These are phyloP conservation scores for Mucor indicus DNA, from an alignment of 371 early-diverging fungal genomes.

Conservation along the genomic window DNA sequence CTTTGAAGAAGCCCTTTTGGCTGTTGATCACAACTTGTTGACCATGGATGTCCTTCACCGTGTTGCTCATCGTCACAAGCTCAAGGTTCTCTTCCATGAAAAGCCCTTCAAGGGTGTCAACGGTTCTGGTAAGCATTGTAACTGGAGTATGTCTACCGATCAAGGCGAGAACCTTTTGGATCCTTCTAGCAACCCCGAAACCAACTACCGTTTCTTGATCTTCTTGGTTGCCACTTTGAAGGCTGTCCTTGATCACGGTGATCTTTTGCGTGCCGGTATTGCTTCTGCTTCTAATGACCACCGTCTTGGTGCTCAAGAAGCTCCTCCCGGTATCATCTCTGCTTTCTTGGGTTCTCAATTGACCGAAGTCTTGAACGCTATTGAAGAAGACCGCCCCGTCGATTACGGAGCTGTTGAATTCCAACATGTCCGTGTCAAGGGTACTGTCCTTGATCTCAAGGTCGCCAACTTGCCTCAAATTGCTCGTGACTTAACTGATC, in stretches of 20 bases:
- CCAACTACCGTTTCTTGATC: slow-evolving; percentile 94
- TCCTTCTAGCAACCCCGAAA: slow-evolving; percentile 89
- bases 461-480: slow-evolving; percentile 90
- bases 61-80: slow-evolving; percentile 95
- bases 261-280: slow-evolving; percentile 84
- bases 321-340: slow-evolving; percentile 96
- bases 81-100: slow-evolving; percentile 97
- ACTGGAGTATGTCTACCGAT: slow-evolving; percentile 97
- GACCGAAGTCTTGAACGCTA: slow-evolving; percentile 87
- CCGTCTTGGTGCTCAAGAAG: slow-evolving; percentile 97
- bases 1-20: slow-evolving; percentile 93
- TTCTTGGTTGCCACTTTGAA: slow-evolving; percentile 88
- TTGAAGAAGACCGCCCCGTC: slow-evolving; percentile 85
- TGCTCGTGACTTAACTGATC: slow-evolving; percentile 94
- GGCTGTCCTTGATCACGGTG: slow-evolving; percentile 89
- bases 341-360: slow-evolving; percentile 96
- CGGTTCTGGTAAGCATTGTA: slow-evolving; percentile 98
- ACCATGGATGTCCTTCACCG: slow-evolving; percentile 96
- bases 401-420: slow-evolving; percentile 81
- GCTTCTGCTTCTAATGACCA: slow-evolving; percentile 95
- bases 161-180: slow-evolving; percentile 93
- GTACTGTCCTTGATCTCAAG: slow-evolving; percentile 93
- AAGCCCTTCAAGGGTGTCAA: slow-evolving; percentile 99
- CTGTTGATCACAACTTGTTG: slow-evolving; percentile 97
- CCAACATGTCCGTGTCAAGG: slow-evolving; percentile 90